phyloP scores from a whole-genome alignment of 371 early-diverging fungal genomes.

The Mortierella sp. region DNA sequence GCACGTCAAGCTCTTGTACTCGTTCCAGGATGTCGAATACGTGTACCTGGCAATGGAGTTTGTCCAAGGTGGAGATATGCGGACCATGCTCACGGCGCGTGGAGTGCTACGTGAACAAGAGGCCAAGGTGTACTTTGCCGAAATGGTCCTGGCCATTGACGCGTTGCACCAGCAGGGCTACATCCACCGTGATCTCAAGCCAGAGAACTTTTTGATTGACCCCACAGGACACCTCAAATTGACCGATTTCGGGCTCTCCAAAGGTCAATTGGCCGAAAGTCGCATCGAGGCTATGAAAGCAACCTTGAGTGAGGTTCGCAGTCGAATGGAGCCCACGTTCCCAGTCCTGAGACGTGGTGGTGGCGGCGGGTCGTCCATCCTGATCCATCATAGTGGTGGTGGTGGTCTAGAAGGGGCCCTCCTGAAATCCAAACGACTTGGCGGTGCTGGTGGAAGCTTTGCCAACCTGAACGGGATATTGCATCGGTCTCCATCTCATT shows the following conservation, averaged over 20 bases:
- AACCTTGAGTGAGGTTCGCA: conserved; percentile 55
- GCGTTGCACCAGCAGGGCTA: conserved; percentile 70
- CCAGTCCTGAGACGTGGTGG: conserved; percentile 58
- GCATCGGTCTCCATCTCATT: conserved; percentile 36
- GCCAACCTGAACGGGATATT: conserved; percentile 41
- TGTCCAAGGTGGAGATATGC: conserved; percentile 83
- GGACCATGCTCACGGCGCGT: conserved; percentile 69
- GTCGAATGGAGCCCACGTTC: conserved; percentile 65
- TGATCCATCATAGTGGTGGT: conserved; percentile 64
- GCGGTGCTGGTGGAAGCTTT: conserved; percentile 28
- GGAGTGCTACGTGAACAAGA: conserved; percentile 66
- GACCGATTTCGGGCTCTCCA: conserved; percentile 92
- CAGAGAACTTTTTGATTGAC: conserved; percentile 73
- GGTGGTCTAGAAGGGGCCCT: conserved; percentile 42
- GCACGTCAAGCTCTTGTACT: conserved; percentile 75
- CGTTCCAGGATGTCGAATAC: conserved; percentile 73
- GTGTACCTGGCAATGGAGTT: conserved; percentile 80
- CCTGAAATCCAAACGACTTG: conserved; percentile 1
- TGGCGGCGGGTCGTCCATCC: conserved; percentile 68
- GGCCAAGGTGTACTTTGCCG: conserved; percentile 75
- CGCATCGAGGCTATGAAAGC: conserved; percentile 65
- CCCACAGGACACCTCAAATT: conserved; percentile 77
- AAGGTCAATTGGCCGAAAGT: conserved; percentile 73
- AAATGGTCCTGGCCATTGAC: conserved; percentile 77
- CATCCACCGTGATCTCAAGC: conserved; percentile 74